A percentile compares a stretch with the other conserved stretches of the same genome.
phyloP scores from a whole-genome alignment of 2,329 filamentous ascomycete species.

The Botrytis deweyae region DNA sequence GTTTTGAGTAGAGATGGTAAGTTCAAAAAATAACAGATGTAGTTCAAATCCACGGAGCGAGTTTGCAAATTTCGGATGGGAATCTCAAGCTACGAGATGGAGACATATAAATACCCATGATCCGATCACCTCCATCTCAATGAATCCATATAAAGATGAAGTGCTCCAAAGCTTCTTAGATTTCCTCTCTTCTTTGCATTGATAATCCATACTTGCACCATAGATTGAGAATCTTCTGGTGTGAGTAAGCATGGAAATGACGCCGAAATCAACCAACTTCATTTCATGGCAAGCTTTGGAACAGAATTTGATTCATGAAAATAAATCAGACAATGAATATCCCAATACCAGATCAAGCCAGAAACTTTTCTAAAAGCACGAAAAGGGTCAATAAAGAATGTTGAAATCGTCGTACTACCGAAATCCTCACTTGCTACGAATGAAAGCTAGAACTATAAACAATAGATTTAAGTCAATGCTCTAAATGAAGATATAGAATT shows the following conservation, averaged over 20 bases:
- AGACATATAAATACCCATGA: background rate
- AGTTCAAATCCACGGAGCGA: too few relatives aligned
- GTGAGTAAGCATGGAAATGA: background rate
- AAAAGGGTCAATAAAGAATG: background rate
- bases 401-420: background rate
- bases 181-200: background rate
- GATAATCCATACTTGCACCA: too few relatives aligned
- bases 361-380: background rate
- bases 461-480: background rate
- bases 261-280: background rate
- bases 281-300: background rate
- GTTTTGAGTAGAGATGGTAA: too few relatives aligned
- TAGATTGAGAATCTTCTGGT: background rate
- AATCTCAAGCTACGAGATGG: background rate
- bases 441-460: background rate
- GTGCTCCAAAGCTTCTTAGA: too few relatives aligned
- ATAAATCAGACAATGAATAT: background rate
- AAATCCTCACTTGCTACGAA: background rate
- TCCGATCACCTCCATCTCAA: background rate
- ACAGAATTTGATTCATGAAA: background rate
- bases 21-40: background rate
- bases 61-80: too few relatives aligned
- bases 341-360: background rate
- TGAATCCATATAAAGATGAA: background rate
- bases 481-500: background rate